A percentile compares a stretch with the other conserved stretches of the same genome.
phyloP scores from a whole-genome alignment of 306 rosid species.

The Cicer chorassanicum region DNA sequence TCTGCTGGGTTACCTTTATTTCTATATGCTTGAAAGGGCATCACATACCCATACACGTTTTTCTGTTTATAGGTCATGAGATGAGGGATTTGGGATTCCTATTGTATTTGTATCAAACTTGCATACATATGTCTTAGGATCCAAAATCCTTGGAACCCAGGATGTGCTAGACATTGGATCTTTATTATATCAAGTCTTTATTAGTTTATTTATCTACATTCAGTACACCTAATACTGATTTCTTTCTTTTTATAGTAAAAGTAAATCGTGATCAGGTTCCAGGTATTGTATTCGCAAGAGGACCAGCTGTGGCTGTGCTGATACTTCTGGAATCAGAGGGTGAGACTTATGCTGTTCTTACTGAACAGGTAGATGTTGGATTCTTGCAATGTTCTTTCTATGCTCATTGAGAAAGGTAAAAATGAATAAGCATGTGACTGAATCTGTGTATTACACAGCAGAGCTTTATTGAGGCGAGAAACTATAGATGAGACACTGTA shows the following conservation, averaged over 20 bases:
- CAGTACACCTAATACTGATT: constrained; percentile 43
- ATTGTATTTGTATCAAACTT: constrained; percentile 10
- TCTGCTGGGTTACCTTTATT: constrained; percentile 6
- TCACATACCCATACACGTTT: neutral
- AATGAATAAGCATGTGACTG: neutral
- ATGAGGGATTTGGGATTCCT: constrained; percentile 21
- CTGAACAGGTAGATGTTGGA: constrained; percentile 73
- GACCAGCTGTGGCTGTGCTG: constrained; percentile 89
- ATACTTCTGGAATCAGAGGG: constrained; percentile 83
- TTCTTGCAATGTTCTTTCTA: constrained; percentile 12
- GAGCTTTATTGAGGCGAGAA: neutral
- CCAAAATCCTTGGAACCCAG: constrained; percentile 13
- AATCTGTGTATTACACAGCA: neutral
- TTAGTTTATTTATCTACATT: constrained; percentile 20
- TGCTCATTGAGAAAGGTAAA: neutral
- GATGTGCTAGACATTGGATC: constrained; percentile 7
- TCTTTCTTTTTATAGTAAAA: constrained; percentile 50
- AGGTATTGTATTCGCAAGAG: constrained; percentile 95
- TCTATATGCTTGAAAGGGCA: constrained; percentile 24
- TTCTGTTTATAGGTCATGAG: neutral
- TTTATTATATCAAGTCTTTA: neutral
- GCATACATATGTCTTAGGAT: constrained; percentile 13
- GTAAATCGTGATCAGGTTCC: constrained; percentile 73
- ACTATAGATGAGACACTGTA: neutral
- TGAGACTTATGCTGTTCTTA: constrained; percentile 84